Conservation (phyloP, 2,329 filamentous ascomycete species). For the Aspergillus uvarum region DNA sequence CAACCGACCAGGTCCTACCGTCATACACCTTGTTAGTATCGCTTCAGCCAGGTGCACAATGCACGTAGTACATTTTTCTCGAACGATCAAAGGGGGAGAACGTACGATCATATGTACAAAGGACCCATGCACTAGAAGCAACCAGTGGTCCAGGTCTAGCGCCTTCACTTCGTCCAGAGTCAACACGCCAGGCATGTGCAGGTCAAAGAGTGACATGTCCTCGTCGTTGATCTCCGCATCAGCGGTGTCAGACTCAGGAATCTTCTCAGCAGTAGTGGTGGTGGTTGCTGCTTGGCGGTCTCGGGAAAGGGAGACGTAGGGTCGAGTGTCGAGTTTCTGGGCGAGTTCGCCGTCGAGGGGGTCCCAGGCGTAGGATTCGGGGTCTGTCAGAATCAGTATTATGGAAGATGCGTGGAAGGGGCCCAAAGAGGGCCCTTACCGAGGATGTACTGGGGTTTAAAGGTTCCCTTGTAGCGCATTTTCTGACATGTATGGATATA, state of each 20-base stretch:
- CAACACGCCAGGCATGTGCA: conserved; percentile 49
- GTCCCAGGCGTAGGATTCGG: conserved; percentile 48
- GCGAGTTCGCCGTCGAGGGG: conserved; percentile 44
- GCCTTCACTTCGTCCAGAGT: conserved; percentile 42
- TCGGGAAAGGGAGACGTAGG: conserved; percentile 47
- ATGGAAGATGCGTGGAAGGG: background rate
- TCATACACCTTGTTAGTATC: too few species aligned
- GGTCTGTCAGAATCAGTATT: conserved; percentile 34
- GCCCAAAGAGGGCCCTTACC: conserved; percentile 32
- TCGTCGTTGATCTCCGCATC: conserved; percentile 37
- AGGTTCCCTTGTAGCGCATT: conserved; percentile 53
- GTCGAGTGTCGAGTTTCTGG: conserved; percentile 42
- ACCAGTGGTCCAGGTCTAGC: conserved; percentile 48
- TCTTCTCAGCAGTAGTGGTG: conserved; percentile 1
- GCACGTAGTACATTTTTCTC: too few species aligned
- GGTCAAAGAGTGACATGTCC: conserved; percentile 46
- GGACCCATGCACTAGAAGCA: conserved; percentile 41
- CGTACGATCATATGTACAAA: conserved; percentile 46
- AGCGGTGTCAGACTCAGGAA: conserved; percentile 3
- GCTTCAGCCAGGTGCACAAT: too few species aligned
- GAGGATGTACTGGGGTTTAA: conserved; percentile 49
- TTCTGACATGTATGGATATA: conserved; percentile 61
- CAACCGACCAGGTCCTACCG: conserved; percentile 48
- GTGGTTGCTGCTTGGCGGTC: conserved; percentile 31
- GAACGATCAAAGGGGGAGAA: background rate